Conservation (phyloP, 1,139 yeast species). For the Hanseniaspora sp. region DNA sequence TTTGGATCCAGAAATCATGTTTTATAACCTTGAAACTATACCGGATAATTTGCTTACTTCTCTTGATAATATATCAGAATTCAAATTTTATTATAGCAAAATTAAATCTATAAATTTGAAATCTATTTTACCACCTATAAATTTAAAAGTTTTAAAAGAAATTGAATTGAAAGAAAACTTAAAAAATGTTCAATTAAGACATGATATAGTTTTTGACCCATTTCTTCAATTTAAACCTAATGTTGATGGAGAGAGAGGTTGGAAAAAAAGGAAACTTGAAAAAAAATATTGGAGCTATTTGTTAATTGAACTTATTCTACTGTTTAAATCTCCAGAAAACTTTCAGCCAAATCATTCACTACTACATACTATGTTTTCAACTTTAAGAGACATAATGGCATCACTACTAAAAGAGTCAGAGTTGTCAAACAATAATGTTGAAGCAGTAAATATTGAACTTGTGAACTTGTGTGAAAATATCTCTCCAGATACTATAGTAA, state of each 20-base stretch:
- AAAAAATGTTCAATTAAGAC: conserved; percentile 85
- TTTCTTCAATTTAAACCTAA: conserved; percentile 86
- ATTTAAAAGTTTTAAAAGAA: conserved; percentile 69
- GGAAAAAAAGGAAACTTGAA: conserved; percentile 60
- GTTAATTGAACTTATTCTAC: conserved; percentile 40
- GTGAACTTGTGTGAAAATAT: not conserved
- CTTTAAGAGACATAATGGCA: conserved; percentile 14
- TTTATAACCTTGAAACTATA: conserved; percentile 6
- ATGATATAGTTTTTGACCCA: conserved; percentile 86
- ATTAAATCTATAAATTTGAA: conserved; percentile 1
- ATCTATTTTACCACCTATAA: conserved; percentile 57
- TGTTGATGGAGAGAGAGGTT: conserved; percentile 81
- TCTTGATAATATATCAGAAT: not conserved
- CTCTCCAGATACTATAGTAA: conserved; percentile 1
- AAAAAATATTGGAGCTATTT: conserved; percentile 79
- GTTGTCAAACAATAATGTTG: not conserved
- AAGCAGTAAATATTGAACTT: not conserved
- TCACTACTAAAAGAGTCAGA: conserved; percentile 13
- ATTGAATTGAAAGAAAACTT: conserved; percentile 81
- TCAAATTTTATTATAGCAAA: not conserved
- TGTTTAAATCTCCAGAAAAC: conserved; percentile 14
- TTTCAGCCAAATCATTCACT: conserved; percentile 18
- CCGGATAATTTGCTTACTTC: not conserved
- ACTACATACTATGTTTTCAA: conserved; percentile 9
- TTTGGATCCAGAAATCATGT: conserved; percentile 1